These are phyloP conservation scores for Entonaema liquescens DNA, from an alignment of 495 filamentous ascomycete genomes.

Conservation along the genomic window DNA sequence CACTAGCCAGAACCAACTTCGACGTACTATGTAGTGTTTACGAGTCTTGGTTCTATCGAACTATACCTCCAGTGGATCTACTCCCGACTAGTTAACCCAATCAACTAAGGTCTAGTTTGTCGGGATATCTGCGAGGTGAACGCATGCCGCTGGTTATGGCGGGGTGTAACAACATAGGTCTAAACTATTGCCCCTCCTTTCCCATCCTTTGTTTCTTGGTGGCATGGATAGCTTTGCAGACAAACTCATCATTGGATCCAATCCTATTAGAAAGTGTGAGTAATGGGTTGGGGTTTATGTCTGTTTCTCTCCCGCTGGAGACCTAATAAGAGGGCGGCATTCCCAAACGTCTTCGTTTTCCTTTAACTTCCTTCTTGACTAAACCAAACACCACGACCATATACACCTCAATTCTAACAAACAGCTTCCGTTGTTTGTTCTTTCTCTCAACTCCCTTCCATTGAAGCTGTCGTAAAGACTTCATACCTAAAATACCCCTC, in stretches of 20 bases:
- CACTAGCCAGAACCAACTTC: slow-evolving; percentile 20
- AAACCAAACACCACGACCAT: slow-evolving; percentile 7
- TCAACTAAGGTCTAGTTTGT: slow-evolving; percentile 31
- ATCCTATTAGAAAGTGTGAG: slow-evolving; percentile 29
- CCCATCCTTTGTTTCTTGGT: slow-evolving; percentile 20
- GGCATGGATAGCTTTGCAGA: slow-evolving; percentile 37
- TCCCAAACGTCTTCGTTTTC: slow-evolving; percentile 22
- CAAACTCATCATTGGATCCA: slow-evolving; percentile 32
- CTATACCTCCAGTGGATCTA: slow-evolving; percentile 27
- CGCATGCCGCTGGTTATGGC: slow-evolving; percentile 23
- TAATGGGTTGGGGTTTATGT: slow-evolving; percentile 24
- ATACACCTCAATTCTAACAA: slow-evolving; percentile 4
- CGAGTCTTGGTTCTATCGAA: slow-evolving; percentile 5
- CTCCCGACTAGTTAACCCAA: slow-evolving; percentile 20
- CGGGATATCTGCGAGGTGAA: slow-evolving; percentile 35
- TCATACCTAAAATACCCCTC: slow-evolving; percentile 22
- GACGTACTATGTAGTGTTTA: background rate
- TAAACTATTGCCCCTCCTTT: slow-evolving; percentile 39
- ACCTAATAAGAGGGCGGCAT: slow-evolving; percentile 31
- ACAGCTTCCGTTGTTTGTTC: slow-evolving; percentile 1
- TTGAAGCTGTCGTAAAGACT: slow-evolving; percentile 6
- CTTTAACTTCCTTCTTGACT: slow-evolving; percentile 13
- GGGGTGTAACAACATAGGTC: slow-evolving; percentile 29
- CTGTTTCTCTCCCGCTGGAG: slow-evolving; percentile 12
- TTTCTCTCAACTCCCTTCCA: background rate